Evolutionary conservation across 352 stramenopile species (phyloP).

Genomic region (Globisporangium takayamanum): DNA sequence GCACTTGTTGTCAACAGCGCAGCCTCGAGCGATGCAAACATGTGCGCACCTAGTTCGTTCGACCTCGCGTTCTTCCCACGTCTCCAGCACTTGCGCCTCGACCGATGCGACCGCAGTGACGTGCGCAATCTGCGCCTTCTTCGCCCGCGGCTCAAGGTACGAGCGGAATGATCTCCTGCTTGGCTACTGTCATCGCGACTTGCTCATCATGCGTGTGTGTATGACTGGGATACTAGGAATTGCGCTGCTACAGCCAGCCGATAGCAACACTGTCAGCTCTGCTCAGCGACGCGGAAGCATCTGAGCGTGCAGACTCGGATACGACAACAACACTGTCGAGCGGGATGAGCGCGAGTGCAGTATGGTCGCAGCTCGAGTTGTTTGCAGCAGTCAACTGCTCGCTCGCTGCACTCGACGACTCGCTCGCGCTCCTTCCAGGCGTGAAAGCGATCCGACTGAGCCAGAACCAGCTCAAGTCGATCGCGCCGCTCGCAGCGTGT

Average conservation of each 20-base stretch:
- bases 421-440: slow-evolving; percentile 10
- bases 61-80: slow-evolving; percentile 18
- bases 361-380: slow-evolving; percentile 16
- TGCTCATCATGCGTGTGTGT: not conserved
- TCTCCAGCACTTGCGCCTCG: slow-evolving; percentile 13
- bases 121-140: slow-evolving; percentile 8
- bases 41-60: slow-evolving; percentile 8
- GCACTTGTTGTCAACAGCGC: slow-evolving; percentile 7
- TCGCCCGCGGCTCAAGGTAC: slow-evolving; percentile 11
- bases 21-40: not conserved
- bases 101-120: slow-evolving; percentile 3
- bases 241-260: slow-evolving; percentile 11
- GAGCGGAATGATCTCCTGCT: too few species aligned
- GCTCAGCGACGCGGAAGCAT: not conserved
- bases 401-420: slow-evolving; percentile 11
- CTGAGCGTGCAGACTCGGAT: not conserved
- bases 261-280: slow-evolving; percentile 5
- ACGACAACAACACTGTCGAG: not conserved
- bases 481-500: slow-evolving; percentile 7
- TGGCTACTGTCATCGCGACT: not conserved
- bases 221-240: slow-evolving; percentile 4
- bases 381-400: slow-evolving; percentile 14
- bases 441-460: slow-evolving; percentile 9
- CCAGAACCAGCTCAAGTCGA: slow-evolving; percentile 9
- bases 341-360: not conserved